These are phyloP conservation scores for Saccharomycopsis selenospora DNA, from an alignment of 805 yeast species.

Conservation along the genomic window DNA sequence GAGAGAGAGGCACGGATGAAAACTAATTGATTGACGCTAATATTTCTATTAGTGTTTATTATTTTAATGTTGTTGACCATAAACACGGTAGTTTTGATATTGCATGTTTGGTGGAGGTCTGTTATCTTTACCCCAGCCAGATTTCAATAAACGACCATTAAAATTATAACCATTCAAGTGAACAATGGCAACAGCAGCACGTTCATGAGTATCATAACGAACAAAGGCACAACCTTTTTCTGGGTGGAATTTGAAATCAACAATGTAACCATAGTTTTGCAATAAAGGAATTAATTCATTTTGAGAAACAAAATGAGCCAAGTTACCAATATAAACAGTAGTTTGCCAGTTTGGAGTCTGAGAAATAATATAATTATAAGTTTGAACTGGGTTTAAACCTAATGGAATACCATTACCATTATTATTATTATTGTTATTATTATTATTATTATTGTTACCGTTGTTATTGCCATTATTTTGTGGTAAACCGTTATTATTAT, in stretches of 20 bases:
- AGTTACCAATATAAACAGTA: conserved; percentile 81
- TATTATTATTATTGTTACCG: conserved; percentile 6
- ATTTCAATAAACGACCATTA: conserved; percentile 70
- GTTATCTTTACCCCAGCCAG: conserved; percentile 79
- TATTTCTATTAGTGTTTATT: no score
- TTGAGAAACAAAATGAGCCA: conserved; percentile 70
- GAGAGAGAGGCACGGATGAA: no score
- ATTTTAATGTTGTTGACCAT: conserved; percentile 18
- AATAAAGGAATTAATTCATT: conserved; percentile 65
- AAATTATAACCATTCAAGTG: conserved; percentile 57
- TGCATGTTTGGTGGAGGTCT: conserved; percentile 31
- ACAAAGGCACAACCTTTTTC: conserved; percentile 87
- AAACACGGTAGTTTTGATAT: conserved; percentile 20
- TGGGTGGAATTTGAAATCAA: conserved; percentile 71
- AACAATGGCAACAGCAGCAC: conserved; percentile 82
- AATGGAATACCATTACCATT: conserved; percentile 12
- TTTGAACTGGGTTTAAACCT: conserved; percentile 37
- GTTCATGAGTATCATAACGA: conserved; percentile 77
- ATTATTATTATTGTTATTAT: conserved; percentile 15
- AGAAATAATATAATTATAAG: conserved; percentile 63
- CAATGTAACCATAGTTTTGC: conserved; percentile 75
- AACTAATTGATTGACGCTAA: no score
- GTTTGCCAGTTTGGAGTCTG: conserved; percentile 80
- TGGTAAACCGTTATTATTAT: conserved; percentile 21
- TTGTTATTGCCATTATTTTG: conserved; percentile 17